A percentile compares a stretch with the other conserved stretches of the same genome.
Conservation (phyloP, 345 rosid species). For the Pistacia atlantica region DNA sequence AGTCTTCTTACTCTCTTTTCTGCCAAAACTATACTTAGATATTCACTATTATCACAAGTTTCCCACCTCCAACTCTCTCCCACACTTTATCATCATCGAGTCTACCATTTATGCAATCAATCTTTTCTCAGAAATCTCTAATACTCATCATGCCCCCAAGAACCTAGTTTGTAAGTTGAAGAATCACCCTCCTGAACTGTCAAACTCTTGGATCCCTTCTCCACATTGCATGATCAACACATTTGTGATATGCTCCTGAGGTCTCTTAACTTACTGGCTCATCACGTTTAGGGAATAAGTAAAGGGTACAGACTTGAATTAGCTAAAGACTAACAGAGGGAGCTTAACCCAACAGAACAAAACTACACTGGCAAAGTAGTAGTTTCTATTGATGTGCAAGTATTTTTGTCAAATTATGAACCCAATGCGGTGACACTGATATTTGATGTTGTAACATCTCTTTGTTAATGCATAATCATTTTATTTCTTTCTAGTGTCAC, state of each 20-base stretch:
- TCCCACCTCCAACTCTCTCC: background rate
- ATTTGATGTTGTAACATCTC: no score
- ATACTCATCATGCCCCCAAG: background rate
- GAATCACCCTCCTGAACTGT: background rate
- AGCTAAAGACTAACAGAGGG: no score
- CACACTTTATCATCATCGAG: background rate
- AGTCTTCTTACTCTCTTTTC: conserved; percentile 2
- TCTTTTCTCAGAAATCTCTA: background rate
- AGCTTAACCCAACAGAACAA: no score
- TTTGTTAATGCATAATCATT: no score
- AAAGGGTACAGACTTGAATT: background rate
- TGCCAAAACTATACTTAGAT: background rate
- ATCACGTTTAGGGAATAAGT: background rate
- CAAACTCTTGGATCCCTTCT: background rate
- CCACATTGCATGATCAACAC: background rate
- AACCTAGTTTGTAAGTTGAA: background rate
- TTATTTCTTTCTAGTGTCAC: no score
- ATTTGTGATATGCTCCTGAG: background rate
- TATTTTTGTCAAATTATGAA: no score
- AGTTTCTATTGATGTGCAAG: background rate
- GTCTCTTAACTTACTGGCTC: background rate
- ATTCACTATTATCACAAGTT: background rate
- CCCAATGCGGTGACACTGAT: no score
- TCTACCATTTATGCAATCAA: background rate
- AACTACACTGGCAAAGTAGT: background rate